Evolutionary conservation across 768 basidiomycete genomes (phyloP), one percentile per base, ranked within the genome.

Genomic region (Kwoniella mangroviensis): DNA sequence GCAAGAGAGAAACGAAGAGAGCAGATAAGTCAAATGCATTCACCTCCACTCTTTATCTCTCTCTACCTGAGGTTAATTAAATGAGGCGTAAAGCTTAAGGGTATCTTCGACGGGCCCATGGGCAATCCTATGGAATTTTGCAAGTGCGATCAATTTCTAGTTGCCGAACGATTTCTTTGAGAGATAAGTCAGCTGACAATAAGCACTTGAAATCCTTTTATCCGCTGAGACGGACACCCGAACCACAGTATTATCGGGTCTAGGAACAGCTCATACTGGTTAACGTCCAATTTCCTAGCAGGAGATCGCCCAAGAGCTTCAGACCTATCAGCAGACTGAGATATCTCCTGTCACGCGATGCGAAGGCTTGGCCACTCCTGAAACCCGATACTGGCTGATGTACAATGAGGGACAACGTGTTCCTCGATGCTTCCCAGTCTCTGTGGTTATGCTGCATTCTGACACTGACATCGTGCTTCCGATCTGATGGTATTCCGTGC

Each of bases 221-320:
- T 59, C 58, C 58, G 58, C 28, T 6, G 28, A 42, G 4, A 34
- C 58, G 58, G 58, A 59, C 5, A 49, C 45, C 19, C 45, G 45
- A 6, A 19, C 45, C 7, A 6, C 13, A 19, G 13, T 3, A 17
- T 49, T 4, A 19, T 49, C 45, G 12, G 45, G 15, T 15, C 15
- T 19, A 49, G 10, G 34, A 34, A 34, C 34, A 34, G 34, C 34
- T 34, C 34, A 7, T 34, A 7, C 34, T 34, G 34, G 9, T 7
- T 7, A 34, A 34, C n/a, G n/a, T 34, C 9, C 34, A 7, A 7
- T 3, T 34, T 34, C 34, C 9, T 7, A 34, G 34, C 34, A 34
- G 34, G 6, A 34, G 1, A 5, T 7, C 9, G 34, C 34, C 34
- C 34, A 34, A 34, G 9, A 7, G 6, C 0, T 1, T 7, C 34